A percentile compares a stretch with the other conserved stretches of the same genome.
Conservation (phyloP, 495 filamentous ascomycete species). For the Talaromyces liani region DNA sequence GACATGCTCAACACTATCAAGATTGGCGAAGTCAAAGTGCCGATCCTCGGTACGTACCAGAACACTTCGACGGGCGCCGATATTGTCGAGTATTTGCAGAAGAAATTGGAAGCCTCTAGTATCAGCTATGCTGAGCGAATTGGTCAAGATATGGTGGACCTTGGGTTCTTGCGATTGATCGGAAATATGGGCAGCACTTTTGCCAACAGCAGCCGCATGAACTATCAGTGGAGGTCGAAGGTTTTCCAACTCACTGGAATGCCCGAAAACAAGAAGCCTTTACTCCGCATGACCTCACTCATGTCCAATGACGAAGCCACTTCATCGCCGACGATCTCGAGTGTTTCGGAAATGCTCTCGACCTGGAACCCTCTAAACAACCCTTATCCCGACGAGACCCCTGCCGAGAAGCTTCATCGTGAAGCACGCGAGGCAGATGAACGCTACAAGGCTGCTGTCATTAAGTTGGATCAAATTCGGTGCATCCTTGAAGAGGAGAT, state of each 20-base stretch:
- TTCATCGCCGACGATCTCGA: conserved; percentile 67
- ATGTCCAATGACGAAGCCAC: conserved; percentile 45
- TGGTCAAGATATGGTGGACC: conserved; percentile 82
- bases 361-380: conserved; percentile 91
- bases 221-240: conserved; percentile 94
- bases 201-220: conserved; percentile 93
- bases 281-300: conserved; percentile 64
- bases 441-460: conserved; percentile 78
- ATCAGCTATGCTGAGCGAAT: conserved; percentile 87
- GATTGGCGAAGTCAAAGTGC: conserved; percentile 84
- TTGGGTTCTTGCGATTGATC: conserved; percentile 83
- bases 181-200: conserved; percentile 94
- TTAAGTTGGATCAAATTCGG: conserved; percentile 79
- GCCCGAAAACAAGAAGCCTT: conserved; percentile 72
- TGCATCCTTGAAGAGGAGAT: conserved; percentile 94
- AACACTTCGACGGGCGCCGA: conserved; percentile 87
- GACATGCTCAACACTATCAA: conserved; percentile 85
- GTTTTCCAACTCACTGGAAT: conserved; percentile 82
- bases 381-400: conserved; percentile 83
- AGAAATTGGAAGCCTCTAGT: conserved; percentile 72
- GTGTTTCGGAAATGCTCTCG: conserved; percentile 79
- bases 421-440: conserved; percentile 91
- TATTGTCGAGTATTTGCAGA: conserved; percentile 91
- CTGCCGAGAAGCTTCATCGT: conserved; percentile 73
- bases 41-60: conserved; percentile 88